phyloP scores from a whole-genome alignment of 495 filamentous ascomycete species.

The Aspergillus ostianus region DNA sequence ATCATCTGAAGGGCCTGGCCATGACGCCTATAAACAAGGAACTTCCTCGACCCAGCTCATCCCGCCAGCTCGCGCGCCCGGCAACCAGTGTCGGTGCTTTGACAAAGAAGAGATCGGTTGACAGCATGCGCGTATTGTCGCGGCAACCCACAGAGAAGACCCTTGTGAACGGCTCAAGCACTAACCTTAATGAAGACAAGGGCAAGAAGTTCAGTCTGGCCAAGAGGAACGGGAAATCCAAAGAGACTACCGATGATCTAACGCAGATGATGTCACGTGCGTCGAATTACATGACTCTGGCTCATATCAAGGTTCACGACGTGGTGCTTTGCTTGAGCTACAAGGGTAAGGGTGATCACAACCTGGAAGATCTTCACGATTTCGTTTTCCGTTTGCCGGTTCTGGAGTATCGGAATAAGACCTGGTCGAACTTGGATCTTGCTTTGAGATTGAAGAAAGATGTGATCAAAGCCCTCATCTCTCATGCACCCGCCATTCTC shows the following conservation, averaged over 20 bases:
- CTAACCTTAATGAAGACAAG: conserved; percentile 52
- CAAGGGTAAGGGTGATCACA: conserved; percentile 93
- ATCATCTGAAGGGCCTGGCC: conserved; percentile 45
- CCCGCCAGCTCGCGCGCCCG: conserved; percentile 25
- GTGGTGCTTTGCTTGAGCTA: conserved; percentile 95
- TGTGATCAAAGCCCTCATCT: conserved; percentile 89
- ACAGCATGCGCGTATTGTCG: conserved; percentile 59
- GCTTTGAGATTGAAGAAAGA: conserved; percentile 89
- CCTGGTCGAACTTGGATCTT: conserved; percentile 96
- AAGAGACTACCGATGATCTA: conserved; percentile 78
- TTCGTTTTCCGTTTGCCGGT: conserved; percentile 95
- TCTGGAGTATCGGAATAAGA: conserved; percentile 96
- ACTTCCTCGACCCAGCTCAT: conserved; percentile 34
- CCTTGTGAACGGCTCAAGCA: conserved; percentile 44
- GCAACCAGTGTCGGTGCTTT: conserved; percentile 31
- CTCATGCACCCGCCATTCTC: conserved; percentile 92
- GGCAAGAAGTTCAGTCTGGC: conserved; percentile 56
- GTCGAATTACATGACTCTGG: conserved; percentile 94
- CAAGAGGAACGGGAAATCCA: conserved; percentile 51
- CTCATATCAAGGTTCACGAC: conserved; percentile 90
- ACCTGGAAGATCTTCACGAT: conserved; percentile 93
- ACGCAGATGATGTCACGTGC: conserved; percentile 96
- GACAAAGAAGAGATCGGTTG: conserved; percentile 63
- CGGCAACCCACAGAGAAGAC: conserved; percentile 47
- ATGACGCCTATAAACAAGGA: conserved; percentile 40